Conservation (phyloP, 2,329 filamentous ascomycete genomes). For the Chalara sp. region DNA sequence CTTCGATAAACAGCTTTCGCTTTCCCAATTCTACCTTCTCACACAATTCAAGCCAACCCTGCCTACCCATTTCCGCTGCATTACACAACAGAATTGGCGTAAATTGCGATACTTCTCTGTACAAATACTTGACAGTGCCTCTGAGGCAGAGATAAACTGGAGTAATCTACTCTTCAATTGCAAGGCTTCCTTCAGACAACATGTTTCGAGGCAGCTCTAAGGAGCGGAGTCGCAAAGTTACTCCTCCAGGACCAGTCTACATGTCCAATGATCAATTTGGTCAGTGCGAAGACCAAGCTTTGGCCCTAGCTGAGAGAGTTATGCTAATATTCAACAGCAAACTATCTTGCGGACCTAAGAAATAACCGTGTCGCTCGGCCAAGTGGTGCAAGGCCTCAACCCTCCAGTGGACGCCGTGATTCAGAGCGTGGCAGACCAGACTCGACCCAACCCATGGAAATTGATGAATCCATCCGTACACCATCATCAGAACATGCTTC, state of each 20-base stretch:
- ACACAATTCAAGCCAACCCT: too few relatives aligned
- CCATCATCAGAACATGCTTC: conserved; percentile 12
- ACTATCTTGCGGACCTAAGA: conserved; percentile 65
- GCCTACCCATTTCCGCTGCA: too few relatives aligned
- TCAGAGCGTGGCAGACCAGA: conserved; percentile 33
- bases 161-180: too few relatives aligned
- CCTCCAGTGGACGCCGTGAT: conserved; percentile 31
- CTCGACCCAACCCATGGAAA: conserved; percentile 1
- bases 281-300: conserved; percentile 28
- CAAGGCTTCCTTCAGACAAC: too few relatives aligned
- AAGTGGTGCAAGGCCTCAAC: conserved; percentile 62
- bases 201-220: conserved; percentile 24
- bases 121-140: too few relatives aligned
- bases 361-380: conserved; percentile 61
- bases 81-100: too few relatives aligned
- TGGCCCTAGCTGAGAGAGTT: too few relatives aligned
- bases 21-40: too few relatives aligned
- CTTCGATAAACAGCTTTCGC: too few relatives aligned
- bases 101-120: too few relatives aligned
- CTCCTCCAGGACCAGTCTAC: conserved; percentile 55
- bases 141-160: too few relatives aligned
- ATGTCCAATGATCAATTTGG: conserved; percentile 64
- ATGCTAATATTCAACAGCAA: conserved; percentile 38
- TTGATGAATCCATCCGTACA: conserved; percentile 7
- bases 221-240: conserved; percentile 42